Conservation (phyloP, 805 yeast species). For the Sungouiozyma intestinalis region DNA sequence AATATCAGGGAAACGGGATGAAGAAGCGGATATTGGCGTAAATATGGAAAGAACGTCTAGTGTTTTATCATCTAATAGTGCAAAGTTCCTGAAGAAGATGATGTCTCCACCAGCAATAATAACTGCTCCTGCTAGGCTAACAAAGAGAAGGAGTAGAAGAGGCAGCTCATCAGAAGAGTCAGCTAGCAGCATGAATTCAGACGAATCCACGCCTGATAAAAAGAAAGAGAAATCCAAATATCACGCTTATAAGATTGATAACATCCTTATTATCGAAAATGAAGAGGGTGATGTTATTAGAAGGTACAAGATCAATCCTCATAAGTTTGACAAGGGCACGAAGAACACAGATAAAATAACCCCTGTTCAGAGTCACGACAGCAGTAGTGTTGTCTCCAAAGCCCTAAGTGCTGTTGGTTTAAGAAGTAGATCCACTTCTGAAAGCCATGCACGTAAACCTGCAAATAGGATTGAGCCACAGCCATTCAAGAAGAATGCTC, state of each 20-base stretch:
- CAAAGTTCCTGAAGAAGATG: slow-evolving; percentile 20
- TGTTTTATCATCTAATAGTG: slow-evolving; percentile 23
- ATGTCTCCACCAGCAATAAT: slow-evolving; percentile 11
- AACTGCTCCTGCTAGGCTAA: slow-evolving; percentile 3
- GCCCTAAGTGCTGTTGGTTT: slow-evolving; percentile 51
- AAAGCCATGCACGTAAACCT: neutral
- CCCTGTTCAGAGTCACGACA: slow-evolving; percentile 1
- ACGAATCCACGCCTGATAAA: slow-evolving; percentile 1
- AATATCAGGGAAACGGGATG: slow-evolving; percentile 17
- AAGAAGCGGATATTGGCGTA: slow-evolving; percentile 10
- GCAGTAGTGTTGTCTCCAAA: slow-evolving; percentile 34
- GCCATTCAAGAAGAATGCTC: slow-evolving; percentile 2
- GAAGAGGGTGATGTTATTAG: slow-evolving; percentile 87
- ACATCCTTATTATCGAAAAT: slow-evolving; percentile 73
- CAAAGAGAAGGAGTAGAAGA: slow-evolving; percentile 11
- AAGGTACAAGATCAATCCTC: slow-evolving; percentile 65
- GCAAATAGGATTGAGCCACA: slow-evolving; percentile 1
- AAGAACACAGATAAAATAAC: slow-evolving; percentile 1
- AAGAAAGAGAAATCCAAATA: slow-evolving; percentile 15
- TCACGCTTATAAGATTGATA: slow-evolving; percentile 72
- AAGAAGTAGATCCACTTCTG: slow-evolving; percentile 17
- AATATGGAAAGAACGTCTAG: slow-evolving; percentile 9
- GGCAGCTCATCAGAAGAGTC: neutral
- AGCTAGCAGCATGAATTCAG: neutral
- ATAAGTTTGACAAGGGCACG: slow-evolving; percentile 17